These are phyloP conservation scores for Epicoccum sorghinum DNA, from an alignment of 2,329 filamentous ascomycete genomes.

Conservation along the genomic window DNA sequence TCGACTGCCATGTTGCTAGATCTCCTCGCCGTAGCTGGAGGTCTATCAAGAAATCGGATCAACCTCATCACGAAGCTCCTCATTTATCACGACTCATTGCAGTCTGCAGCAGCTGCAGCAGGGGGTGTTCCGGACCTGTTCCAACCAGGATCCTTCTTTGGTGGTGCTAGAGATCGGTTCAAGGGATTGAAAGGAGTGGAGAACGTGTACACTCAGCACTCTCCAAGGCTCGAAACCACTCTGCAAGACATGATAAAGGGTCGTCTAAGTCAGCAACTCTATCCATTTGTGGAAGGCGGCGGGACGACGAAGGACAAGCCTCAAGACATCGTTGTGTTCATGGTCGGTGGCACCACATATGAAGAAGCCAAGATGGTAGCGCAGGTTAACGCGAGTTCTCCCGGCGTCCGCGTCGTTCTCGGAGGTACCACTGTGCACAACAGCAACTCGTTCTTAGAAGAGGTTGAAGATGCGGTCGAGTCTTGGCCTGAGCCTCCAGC, in stretches of 20 bases:
- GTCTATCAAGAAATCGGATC: slow-evolving; percentile 75
- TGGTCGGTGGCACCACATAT: slow-evolving; percentile 91
- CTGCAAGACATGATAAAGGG: slow-evolving; percentile 94
- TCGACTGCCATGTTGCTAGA: slow-evolving; percentile 85
- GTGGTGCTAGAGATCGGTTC: slow-evolving; percentile 83
- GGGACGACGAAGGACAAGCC: slow-evolving; percentile 91
- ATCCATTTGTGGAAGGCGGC: slow-evolving; percentile 90
- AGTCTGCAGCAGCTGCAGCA: slow-evolving; percentile 71
- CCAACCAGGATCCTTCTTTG: slow-evolving; percentile 85
- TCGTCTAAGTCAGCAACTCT: slow-evolving; percentile 81
- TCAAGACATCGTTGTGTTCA: slow-evolving; percentile 94
- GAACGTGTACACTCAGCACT: slow-evolving; percentile 98
- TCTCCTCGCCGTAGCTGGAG: slow-evolving; percentile 82
- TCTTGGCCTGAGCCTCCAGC: slow-evolving; percentile 74
- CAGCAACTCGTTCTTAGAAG: slow-evolving; percentile 83
- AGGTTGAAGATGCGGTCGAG: slow-evolving; percentile 86
- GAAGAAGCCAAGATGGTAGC: slow-evolving; percentile 97
- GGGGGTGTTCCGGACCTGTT: slow-evolving; percentile 90
- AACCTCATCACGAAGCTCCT: slow-evolving; percentile 83
- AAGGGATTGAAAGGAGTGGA: slow-evolving; percentile 97
- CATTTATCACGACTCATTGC: slow-evolving; percentile 84
- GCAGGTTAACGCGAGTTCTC: slow-evolving; percentile 89
- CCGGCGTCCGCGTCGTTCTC: slow-evolving; percentile 85
- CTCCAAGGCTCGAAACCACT: slow-evolving; percentile 82
- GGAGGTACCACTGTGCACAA: slow-evolving; percentile 91